phyloP scores from a whole-genome alignment of 1,284 basidiomycete species.

The Rhodotorula sp. region DNA sequence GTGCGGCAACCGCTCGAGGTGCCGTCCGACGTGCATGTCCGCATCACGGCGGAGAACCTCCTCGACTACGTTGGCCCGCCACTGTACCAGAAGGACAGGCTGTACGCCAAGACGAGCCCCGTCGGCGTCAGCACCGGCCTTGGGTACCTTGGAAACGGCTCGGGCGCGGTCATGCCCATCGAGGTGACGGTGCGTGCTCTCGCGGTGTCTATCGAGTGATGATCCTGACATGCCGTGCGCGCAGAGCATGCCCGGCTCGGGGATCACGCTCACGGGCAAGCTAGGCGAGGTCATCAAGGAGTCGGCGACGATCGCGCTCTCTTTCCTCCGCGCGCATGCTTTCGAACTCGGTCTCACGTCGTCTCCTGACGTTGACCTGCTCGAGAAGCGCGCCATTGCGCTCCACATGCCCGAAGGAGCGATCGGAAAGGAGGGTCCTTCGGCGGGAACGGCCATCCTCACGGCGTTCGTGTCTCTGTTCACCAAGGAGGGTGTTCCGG shows the following conservation, averaged over 20 bases:
- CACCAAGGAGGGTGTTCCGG: slow-evolving; percentile 75
- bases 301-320: slow-evolving; percentile 88
- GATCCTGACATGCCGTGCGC: slow-evolving; percentile 8
- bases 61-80: slow-evolving; percentile 97
- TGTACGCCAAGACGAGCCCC: slow-evolving; percentile 80
- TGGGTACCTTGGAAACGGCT: slow-evolving; percentile 94
- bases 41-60: slow-evolving; percentile 80
- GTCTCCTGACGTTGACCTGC: slow-evolving; percentile 66
- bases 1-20: slow-evolving; percentile 67
- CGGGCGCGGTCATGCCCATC: slow-evolving; percentile 94
- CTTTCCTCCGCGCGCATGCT: slow-evolving; percentile 90
- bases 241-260: slow-evolving; percentile 89
- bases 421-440: slow-evolving; percentile 96
- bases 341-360: slow-evolving; percentile 80
- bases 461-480: slow-evolving; percentile 89
- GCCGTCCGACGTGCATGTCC: slow-evolving; percentile 75
- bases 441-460: slow-evolving; percentile 89
- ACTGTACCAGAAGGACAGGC: slow-evolving; percentile 90
- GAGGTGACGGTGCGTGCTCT: slow-evolving; percentile 75
- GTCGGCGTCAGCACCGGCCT: slow-evolving; percentile 92
- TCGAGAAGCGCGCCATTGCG: slow-evolving; percentile 79
- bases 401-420: slow-evolving; percentile 96
- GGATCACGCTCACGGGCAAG: slow-evolving; percentile 91
- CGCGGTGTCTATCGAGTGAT: no score
- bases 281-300: slow-evolving; percentile 97